Evolutionary conservation across 1,284 basidiomycete species (phyloP).

Genomic region (Ustilago cynodontis): DNA sequence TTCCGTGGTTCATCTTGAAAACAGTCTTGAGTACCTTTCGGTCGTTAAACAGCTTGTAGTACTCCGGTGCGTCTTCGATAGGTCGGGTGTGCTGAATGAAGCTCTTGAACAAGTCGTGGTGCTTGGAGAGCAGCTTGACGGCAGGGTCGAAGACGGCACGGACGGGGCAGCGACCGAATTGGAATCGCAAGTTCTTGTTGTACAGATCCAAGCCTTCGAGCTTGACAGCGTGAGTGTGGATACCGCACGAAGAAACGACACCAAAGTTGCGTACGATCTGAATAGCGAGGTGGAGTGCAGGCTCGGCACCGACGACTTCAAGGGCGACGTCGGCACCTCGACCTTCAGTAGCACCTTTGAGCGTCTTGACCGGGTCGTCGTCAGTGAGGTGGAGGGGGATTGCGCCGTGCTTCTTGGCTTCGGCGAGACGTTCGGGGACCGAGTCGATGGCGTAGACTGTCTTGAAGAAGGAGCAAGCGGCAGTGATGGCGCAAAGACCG

Average conservation of each 20-base stretch:
- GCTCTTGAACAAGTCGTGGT: constrained; percentile 59
- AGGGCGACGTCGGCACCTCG: constrained; percentile 72
- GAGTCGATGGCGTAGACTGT: constrained; percentile 69
- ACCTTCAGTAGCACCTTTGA: constrained; percentile 63
- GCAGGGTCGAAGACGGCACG: constrained; percentile 62
- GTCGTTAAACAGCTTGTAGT: constrained; percentile 65
- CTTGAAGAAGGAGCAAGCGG: constrained; percentile 70
- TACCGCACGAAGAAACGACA: constrained; percentile 82
- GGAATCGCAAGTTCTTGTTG: constrained; percentile 79
- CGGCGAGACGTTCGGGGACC: constrained; percentile 66
- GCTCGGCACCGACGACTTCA: constrained; percentile 83
- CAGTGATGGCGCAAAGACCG: constrained; percentile 71
- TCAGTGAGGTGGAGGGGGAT: constrained; percentile 64
- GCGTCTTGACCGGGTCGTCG: constrained; percentile 42
- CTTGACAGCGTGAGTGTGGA: constrained; percentile 71
- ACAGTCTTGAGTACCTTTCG: constrained; percentile 56
- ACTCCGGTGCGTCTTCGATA: constrained; percentile 62
- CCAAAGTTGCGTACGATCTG: constrained; percentile 84
- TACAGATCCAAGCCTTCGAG: constrained; percentile 76
- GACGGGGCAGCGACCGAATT: constrained; percentile 87
- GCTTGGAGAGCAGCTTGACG: constrained; percentile 57
- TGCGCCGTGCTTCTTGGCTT: constrained; percentile 61
- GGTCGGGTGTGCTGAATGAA: constrained; percentile 65
- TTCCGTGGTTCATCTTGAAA: constrained; percentile 46
- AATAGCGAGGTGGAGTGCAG: constrained; percentile 80